phyloP scores from a whole-genome alignment of 495 filamentous ascomycete genomes.

The Apiosordaria backusii region DNA sequence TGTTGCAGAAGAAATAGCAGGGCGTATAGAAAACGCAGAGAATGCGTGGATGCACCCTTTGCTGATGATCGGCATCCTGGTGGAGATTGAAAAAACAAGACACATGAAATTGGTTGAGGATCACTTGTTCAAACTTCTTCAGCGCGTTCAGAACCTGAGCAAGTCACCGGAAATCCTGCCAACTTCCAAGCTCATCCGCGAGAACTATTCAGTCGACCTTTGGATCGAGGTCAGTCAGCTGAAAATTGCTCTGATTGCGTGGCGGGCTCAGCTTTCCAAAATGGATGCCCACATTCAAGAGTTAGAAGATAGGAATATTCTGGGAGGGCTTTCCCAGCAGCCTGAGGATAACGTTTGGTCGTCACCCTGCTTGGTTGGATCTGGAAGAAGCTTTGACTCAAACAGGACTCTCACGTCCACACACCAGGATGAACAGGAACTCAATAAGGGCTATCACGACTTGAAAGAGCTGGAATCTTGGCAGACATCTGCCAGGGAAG shows the following conservation, averaged over 20 bases:
- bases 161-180: neutral
- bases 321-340: neutral
- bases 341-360: neutral
- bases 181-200: constrained; percentile 1
- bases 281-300: constrained; percentile 10
- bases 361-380: neutral
- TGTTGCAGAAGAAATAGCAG: neutral
- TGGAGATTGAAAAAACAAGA: constrained; percentile 12
- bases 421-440: neutral
- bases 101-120: constrained; percentile 5
- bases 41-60: constrained; percentile 11
- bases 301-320: neutral
- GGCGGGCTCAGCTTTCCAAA: constrained; percentile 6
- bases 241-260: neutral
- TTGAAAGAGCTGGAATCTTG: neutral
- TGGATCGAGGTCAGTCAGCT: constrained; percentile 14
- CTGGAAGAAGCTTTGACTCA: neutral
- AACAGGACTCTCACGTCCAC: neutral
- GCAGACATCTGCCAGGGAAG: neutral
- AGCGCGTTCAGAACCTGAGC: constrained; percentile 8
- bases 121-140: constrained; percentile 3
- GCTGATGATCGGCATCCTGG: constrained; percentile 13
- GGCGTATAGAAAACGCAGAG: constrained; percentile 1
- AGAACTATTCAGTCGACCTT: constrained; percentile 14
- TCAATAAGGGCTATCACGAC: no score